Evolutionary conservation across 2,329 filamentous ascomycete genomes (phyloP).

Genomic region (Ophiosphaerella korrae): DNA sequence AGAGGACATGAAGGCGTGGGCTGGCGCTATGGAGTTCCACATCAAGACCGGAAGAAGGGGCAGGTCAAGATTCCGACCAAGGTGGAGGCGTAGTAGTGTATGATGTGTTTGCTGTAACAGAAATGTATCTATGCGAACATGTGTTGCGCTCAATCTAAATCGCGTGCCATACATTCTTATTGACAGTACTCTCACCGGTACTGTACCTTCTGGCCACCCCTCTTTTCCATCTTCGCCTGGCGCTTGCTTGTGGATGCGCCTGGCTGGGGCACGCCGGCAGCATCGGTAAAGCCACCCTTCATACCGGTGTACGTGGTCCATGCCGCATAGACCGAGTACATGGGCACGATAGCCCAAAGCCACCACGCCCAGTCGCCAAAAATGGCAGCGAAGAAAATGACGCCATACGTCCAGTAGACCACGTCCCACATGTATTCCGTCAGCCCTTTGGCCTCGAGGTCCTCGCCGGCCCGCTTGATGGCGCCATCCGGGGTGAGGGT

Average conservation of each 20-base stretch:
- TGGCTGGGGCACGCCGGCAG: constrained; percentile 45
- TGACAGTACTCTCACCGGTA: constrained; percentile 18
- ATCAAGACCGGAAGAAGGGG: constrained; percentile 66
- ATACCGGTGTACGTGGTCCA: constrained; percentile 55
- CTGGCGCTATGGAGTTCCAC: constrained; percentile 66
- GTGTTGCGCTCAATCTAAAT: too few species aligned
- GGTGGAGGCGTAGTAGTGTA: constrained; percentile 53
- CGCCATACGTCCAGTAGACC: constrained; percentile 90
- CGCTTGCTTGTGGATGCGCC: constrained; percentile 50
- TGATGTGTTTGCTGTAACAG: constrained; percentile 31
- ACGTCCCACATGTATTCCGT: constrained; percentile 99
- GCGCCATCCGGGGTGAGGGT: constrained; percentile 65
- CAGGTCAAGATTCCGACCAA: constrained; percentile 66
- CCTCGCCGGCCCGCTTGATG: constrained; percentile 81
- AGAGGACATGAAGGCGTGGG: constrained; percentile 60
- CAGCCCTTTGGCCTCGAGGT: constrained; percentile 83
- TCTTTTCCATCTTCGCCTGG: constrained; percentile 59
- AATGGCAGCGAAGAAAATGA: constrained; percentile 71
- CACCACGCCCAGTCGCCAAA: constrained; percentile 83
- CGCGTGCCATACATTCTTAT: too few species aligned
- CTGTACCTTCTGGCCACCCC: constrained; percentile 55
- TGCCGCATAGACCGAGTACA: constrained; percentile 53
- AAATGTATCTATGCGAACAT: too few species aligned
- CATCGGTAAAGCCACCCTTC: constrained; percentile 49
- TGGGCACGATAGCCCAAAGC: constrained; percentile 58